Evolutionary conservation across 306 rosid genomes (phyloP), one percentile per base, ranked within the genome.

Genomic region (Sicyos baderoa): DNA sequence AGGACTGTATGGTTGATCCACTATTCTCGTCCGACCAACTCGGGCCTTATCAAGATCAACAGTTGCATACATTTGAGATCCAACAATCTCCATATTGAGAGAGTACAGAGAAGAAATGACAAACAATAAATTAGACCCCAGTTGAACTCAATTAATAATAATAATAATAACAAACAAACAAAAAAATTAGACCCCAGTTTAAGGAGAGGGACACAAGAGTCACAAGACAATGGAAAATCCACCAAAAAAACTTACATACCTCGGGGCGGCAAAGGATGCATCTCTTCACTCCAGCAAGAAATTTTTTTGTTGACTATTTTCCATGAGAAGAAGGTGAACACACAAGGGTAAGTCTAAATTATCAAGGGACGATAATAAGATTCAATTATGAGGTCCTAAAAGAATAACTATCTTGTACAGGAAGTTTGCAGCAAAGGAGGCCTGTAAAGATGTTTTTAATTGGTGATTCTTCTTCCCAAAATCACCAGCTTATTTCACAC

Each of bases 1-100:
- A 0, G 94, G 94, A 17, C 73, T 61, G 21, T 66, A 52, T 16
- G 87, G 74, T 18, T 79, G 71, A 45, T 80, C 66, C 40, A 72
- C 18, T 14, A 77, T 77, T 70, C 84, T 77, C 0, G 94, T 93
- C 10, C 81, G 52, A 2, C 79, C 88, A 16, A 82, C 89, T 40
- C 94, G 78, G 3, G 90, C 90, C 70, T 79, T 88, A 15, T 84
- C 99, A 44, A 90, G 78, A 85, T 93, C 96, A 48, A 93, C 81
- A 45, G 94, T 82, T 73, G 99, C 94, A 77, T 93, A 88, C 27
- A 88, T 82, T 75, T 83, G 78, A 9, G 86, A 74, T 27, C 91
- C 96, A 50, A 79, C 82, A 70, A 88, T 79, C 96, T 93, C 54
- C 78, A 68, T 74, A 29, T 60, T 54, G 45, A 40, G 45, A 1